Base-by-base conservation (phyloP, 2,329 filamentous ascomycete genomes). In the Clarireedia hainanense region DNA sequence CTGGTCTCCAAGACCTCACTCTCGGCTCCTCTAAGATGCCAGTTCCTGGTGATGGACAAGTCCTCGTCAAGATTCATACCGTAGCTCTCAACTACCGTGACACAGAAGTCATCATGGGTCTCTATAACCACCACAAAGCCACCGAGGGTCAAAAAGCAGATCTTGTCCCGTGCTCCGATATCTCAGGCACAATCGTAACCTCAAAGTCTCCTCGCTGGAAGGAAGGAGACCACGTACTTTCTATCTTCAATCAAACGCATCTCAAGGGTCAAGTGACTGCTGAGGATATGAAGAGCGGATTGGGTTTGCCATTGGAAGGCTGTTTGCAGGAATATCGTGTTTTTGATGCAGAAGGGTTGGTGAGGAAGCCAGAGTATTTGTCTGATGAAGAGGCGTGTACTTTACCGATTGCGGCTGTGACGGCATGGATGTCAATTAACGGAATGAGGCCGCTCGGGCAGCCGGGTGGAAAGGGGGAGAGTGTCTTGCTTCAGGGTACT, bases 381-480 rank as follows among this genome's bases (percentile, higher is more conserved):
- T 74, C 71, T 4, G 75, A 81, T 57, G 79, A 81, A 58, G 80
- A 86, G 68, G 84, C 81, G 0, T 73, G 74, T 20, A 81, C 79
- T 45, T 66, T 86, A 5, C 81, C 83, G 6, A 80, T 85, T 58
- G 81, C 83, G 0, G 76, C 75, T 1, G 74, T 85, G 30, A 86
- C 84, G 2, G 83, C 83, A 0, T 85, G 80, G 81, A 85, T 82
- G 79, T 74, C 79, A 7, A 73, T 87, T 62, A 85, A 85, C 67
- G 77, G 79, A 47, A 78, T 82, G 71, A 72, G 78, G 26, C 52
- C 52, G 5, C 64, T 80, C 0, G 80, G 79, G 0, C 70, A 79
- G 51, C 73, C 75, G 20, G 74, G 75, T 1, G 77, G 76, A 0
- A 62, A 67, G 50, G 72, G 71, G 4, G 71, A 76, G 59, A 72